These are phyloP conservation scores for sorghum (Sorghum bicolor) DNA, from an alignment of 176 grass and related monocot genomes.

Conservation along the genomic window DNA sequence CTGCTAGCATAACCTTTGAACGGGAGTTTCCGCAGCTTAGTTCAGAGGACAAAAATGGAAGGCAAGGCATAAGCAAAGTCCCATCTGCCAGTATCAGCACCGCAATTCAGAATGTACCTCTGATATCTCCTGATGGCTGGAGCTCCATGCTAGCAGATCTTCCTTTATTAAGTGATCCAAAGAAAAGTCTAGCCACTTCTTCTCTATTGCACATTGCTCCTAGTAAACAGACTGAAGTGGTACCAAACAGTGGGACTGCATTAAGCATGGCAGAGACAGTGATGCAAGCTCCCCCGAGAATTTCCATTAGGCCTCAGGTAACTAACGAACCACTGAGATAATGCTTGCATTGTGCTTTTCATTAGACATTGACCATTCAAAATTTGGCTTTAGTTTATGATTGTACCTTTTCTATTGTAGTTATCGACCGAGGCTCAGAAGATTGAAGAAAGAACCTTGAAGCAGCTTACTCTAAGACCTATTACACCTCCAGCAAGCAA, in stretches of 20 bases:
- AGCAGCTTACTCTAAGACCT: conserved; percentile 64
- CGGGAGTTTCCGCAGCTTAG: conserved; percentile 67
- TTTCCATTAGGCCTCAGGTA: conserved; percentile 55
- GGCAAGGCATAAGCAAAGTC: conserved; percentile 37
- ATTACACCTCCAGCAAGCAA: conserved; percentile 57
- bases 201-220: conserved; percentile 33
- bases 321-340: neutral
- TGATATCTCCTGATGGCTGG: conserved; percentile 45
- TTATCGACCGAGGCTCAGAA: conserved; percentile 56
- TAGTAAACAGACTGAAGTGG: conserved; percentile 30
- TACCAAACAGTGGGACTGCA: conserved; percentile 35
- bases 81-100: conserved; percentile 50
- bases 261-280: conserved; percentile 76
- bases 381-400: conserved; percentile 11
- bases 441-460: conserved; percentile 64
- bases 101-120: conserved; percentile 53
- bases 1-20: conserved; percentile 45
- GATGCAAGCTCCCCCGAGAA: conserved; percentile 58
- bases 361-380: neutral
- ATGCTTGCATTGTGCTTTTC: conserved; percentile 20
- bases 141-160: conserved; percentile 55
- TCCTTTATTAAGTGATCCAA: conserved; percentile 37
- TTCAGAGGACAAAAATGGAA: conserved; percentile 47
- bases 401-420: conserved; percentile 31
- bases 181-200: conserved; percentile 28